phyloP scores from a whole-genome alignment of 805 yeast species.

The Alloascoidea hylecoeti region DNA sequence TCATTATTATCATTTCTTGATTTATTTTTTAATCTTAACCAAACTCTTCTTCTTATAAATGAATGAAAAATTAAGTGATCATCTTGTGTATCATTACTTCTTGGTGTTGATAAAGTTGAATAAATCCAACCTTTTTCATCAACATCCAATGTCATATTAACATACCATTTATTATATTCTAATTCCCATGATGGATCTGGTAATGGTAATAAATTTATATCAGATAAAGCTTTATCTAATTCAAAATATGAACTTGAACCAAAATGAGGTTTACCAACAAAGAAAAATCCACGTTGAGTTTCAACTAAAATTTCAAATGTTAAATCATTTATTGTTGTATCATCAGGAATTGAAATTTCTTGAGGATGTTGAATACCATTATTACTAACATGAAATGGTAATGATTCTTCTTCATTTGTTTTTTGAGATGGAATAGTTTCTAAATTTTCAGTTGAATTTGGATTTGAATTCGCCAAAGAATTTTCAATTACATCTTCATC shows the following conservation, averaged over 20 bases:
- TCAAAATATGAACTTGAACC: not conserved
- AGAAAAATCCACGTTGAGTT: not conserved
- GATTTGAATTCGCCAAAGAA: not conserved
- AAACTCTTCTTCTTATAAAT: not conserved
- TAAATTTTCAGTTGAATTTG: not conserved
- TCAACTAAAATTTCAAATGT: not conserved
- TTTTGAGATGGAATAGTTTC: not conserved
- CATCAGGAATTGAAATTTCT: not conserved
- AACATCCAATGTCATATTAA: not conserved
- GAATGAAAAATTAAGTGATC: not conserved
- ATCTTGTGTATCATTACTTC: not conserved
- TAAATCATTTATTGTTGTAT: not conserved
- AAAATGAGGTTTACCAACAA: not conserved
- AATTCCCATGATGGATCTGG: constrained; percentile 1
- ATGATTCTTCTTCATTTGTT: no score
- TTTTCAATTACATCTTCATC: not conserved
- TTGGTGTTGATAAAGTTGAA: not conserved
- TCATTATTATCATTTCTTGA: not conserved
- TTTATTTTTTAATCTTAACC: not conserved
- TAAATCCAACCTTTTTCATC: not conserved
- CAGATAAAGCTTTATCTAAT: not conserved
- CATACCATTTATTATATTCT: not conserved
- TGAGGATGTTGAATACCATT: not conserved
- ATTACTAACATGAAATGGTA: not conserved
- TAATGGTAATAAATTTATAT: not conserved